These are phyloP conservation scores for Xylariales sp. DNA, from an alignment of 2,329 filamentous ascomycete genomes.

Conservation along the genomic window DNA sequence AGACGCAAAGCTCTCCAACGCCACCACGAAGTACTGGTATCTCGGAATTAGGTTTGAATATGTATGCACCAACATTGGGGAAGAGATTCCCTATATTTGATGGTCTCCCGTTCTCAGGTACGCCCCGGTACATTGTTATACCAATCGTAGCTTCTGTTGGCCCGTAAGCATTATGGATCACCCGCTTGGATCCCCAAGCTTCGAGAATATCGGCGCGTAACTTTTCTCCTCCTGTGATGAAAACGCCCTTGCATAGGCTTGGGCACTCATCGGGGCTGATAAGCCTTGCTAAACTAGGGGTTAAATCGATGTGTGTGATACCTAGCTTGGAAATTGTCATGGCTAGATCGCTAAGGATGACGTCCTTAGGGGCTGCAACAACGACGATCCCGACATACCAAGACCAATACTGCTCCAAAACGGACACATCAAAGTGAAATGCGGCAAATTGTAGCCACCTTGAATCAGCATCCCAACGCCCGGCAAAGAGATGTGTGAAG, in stretches of 20 bases:
- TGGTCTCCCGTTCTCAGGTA: conserved; percentile 80
- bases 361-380: conserved; percentile 82
- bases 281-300: conserved; percentile 84
- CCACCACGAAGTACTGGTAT: conserved; percentile 79
- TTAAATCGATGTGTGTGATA: conserved; percentile 93
- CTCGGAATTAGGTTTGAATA: conserved; percentile 76
- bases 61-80: conserved; percentile 85
- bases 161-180: conserved; percentile 93
- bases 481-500: conserved; percentile 81
- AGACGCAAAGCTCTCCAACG: conserved; percentile 89
- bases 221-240: conserved; percentile 92
- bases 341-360: conserved; percentile 86
- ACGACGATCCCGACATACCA: conserved; percentile 92
- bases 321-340: conserved; percentile 75
- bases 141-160: conserved; percentile 95
- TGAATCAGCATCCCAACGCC: conserved; percentile 78
- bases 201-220: conserved; percentile 91
- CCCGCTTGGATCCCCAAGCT: conserved; percentile 80
- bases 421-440: conserved; percentile 93
- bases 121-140: conserved; percentile 87
- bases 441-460: conserved; percentile 94
- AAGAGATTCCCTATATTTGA: conserved; percentile 92
- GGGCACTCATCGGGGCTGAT: conserved; percentile 84
- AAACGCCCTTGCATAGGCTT: conserved; percentile 81
- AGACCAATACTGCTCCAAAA: conserved; percentile 94